Evolutionary conservation across 371 early-diverging fungal genomes (phyloP).

Genomic region (Dentiscutata heterogama): DNA sequence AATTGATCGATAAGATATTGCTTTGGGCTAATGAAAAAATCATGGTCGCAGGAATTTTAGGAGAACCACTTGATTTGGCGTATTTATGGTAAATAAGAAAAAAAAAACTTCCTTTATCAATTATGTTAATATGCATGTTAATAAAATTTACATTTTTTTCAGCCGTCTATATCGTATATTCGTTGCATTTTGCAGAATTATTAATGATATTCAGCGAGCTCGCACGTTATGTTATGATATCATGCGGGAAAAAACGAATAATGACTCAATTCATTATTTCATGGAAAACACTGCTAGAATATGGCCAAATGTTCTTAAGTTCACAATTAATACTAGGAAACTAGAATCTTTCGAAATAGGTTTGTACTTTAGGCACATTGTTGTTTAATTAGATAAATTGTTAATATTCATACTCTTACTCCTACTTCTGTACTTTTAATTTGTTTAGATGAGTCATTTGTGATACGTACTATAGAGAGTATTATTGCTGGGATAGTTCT

Average conservation of each 20-base stretch:
- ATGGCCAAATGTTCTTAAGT: conserved; percentile 5
- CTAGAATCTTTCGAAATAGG: too few relatives aligned
- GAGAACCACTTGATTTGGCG: not conserved
- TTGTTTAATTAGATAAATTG: too few relatives aligned
- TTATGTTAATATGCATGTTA: not conserved
- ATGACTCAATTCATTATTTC: not conserved
- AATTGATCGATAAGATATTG: conserved; percentile 3
- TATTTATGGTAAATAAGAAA: not conserved
- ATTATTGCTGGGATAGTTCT: not conserved
- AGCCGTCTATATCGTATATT: conserved; percentile 30
- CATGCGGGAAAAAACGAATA: not conserved
- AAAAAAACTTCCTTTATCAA: too few relatives aligned
- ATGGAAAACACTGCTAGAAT: conserved; percentile 5
- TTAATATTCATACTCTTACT: not conserved
- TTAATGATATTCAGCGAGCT: conserved; percentile 14
- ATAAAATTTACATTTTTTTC: not conserved
- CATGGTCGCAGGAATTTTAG: not conserved
- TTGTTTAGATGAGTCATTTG: not conserved
- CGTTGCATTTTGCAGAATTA: conserved; percentile 7
- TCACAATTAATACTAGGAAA: not conserved
- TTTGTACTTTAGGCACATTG: too few relatives aligned
- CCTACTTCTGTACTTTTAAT: too few relatives aligned
- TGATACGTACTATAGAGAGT: not conserved
- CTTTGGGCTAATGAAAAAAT: not conserved
- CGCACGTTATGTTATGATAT: conserved; percentile 21